Evolutionary conservation across 495 filamentous ascomycete species (phyloP), one percentile per base, ranked within the genome.

Genomic region (Lophiostoma macrostomum): DNA sequence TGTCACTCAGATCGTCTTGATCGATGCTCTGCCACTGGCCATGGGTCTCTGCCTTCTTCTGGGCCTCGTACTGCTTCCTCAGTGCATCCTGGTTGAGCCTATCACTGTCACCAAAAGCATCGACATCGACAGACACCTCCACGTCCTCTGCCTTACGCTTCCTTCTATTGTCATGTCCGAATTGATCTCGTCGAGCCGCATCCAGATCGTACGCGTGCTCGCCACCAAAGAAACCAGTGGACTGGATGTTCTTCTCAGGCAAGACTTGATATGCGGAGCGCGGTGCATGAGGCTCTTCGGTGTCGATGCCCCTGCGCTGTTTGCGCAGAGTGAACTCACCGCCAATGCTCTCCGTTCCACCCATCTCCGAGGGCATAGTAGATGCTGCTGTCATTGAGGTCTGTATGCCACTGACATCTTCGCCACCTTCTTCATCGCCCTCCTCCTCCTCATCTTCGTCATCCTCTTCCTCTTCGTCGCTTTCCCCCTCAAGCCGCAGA

Each of bases 91-190:
- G 83, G 51, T 73, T 77, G 41, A 96, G 74, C 14, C 86, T 84
- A 53, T 88, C 89, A 53, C 82, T 76, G 3, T 74, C 69, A 45
- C 78, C 79, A 51, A 98, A 67, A 19, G 81, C 74, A 60, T 95
- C 88, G 16, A 87, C 80, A 65, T 98, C 88, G 40, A 98, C 80
- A 19, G 88, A 85, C 19, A 97, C 85, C 52, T 98, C 93, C 22
- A 98, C 80, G 70, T 98, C 93, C 13, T 90, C 93, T 0, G 86
- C 91, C 78, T 96, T 96, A 47, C 94, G 77, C 78, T 97, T 91
- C 49, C 84, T 77, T 27, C 69, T 82, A 32, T 87, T 81, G 49
- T 91, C 87, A 51, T 81, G 81, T 10, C 90, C 93, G 2, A 97
- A 78, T 8, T 93, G 79, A 56, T 77, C 74, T 14, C 69, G 66